Base-by-base conservation (phyloP, 768 basidiomycete species). In the Candolleomyces eurysporus region DNA sequence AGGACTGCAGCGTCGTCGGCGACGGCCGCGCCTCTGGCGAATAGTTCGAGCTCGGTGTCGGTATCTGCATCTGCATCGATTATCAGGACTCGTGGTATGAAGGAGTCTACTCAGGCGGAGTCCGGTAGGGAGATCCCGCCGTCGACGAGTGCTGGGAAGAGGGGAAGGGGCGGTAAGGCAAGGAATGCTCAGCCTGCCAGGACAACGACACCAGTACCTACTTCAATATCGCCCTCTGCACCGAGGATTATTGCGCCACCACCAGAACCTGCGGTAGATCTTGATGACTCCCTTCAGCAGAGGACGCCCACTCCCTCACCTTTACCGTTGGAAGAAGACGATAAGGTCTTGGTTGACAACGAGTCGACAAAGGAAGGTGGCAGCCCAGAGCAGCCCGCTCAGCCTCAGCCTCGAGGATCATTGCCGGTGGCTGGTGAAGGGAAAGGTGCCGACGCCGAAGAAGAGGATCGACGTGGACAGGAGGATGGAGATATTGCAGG, bases 191-290 rank as follows among this genome's bases (percentile, higher is more conserved):
- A 4, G 11, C 14, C 57, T 31, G 46, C 32, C 9, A 32, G n/a
- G 21, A 26, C 45, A 21, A 11, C 53, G 9, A 9, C 45, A 32
- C 14, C 36, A 22, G 19, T n/a, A 10, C 17, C 10, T 4, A 10
- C 42, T 21, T 30, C 43, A 16, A 5, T 48, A 48, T 17, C 32
- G 13, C 16, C 45, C 13, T 26, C 19, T 49, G 46, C 21, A 8
- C 57, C 57, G 36, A 59, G 58, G 58, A 59, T 59, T 48, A 59
- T 59, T 40, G 58, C 30, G 13, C 50, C 57, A 19, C 57, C 58
- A 16, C 50, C 32, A 19, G 13, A 32, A 48, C 39, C 39, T 45
- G 42, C n/a, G 26, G 32, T 22, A 45, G 46, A 49, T 21, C 21
- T 17, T 40, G 36, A 21, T 14, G 14, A 57, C 16, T 57, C 21